A percentile compares a stretch with the other conserved stretches of the same genome.
Conservation (phyloP, 768 basidiomycete species). For the Candolleomyces aberdarensis region DNA sequence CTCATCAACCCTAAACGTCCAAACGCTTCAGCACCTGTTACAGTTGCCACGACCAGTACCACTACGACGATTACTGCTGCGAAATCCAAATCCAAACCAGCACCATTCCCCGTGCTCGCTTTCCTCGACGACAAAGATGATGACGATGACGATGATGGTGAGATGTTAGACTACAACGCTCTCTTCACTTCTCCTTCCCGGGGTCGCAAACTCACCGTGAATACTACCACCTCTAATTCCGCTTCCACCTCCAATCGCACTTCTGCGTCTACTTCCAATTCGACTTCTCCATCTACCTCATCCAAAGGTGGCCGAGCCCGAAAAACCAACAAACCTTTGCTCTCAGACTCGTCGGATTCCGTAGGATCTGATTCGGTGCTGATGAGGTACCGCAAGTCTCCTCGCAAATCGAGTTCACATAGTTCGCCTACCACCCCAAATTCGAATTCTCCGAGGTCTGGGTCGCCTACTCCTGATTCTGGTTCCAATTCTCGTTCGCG, state of each 20-base stretch:
- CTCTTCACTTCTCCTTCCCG: neutral
- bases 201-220: neutral
- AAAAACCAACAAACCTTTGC: neutral
- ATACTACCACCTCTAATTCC: neutral
- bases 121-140: neutral
- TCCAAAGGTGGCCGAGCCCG: neutral
- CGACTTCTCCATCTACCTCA: neutral
- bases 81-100: neutral
- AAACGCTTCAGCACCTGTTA: neutral
- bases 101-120: too few species aligned
- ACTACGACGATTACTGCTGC: neutral
- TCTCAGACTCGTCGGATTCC: neutral
- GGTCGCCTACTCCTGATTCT: neutral
- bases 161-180: neutral
- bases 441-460: neutral
- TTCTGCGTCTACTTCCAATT: neutral
- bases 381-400: constrained; percentile 8
- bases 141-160: neutral
- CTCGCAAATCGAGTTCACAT: constrained; percentile 10
- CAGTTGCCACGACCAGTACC: neutral
- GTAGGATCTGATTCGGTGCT: neutral
- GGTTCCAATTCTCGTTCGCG: neutral
- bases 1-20: too few species aligned
- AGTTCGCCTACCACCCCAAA: neutral
- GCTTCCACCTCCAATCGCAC: neutral